A percentile compares a stretch with the other conserved stretches of the same genome.
These are phyloP conservation scores for Penicillium sp. DNA, from an alignment of 2,329 filamentous ascomycete genomes.

Conservation along the genomic window DNA sequence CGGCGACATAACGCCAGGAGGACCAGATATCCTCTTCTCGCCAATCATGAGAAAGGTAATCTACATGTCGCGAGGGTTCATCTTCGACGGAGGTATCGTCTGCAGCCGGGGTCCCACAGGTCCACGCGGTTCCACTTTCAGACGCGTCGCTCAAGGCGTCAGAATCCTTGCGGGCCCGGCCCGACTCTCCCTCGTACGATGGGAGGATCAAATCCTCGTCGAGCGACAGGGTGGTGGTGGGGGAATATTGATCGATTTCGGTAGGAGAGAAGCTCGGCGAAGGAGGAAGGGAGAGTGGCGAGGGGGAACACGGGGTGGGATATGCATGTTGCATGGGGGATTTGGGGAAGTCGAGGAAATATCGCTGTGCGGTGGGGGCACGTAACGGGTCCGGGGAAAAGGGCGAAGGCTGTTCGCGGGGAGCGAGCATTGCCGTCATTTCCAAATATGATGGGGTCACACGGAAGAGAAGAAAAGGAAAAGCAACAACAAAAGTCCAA, in stretches of 20 bases:
- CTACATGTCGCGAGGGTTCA: constrained; percentile 84
- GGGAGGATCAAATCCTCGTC: constrained; percentile 45
- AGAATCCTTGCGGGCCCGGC: constrained; percentile 37
- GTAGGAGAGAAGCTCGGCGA: constrained; percentile 38
- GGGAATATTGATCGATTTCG: constrained; percentile 34
- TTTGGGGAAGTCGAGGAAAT: constrained; percentile 32
- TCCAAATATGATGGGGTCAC: constrained; percentile 1
- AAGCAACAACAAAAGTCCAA: not conserved
- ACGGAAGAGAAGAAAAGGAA: not conserved
- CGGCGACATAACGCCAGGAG: constrained; percentile 91
- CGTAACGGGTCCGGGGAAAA: constrained; percentile 34
- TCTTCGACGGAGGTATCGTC: constrained; percentile 76
- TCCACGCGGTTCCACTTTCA: constrained; percentile 51
- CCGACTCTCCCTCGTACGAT: constrained; percentile 41
- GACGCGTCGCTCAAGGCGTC: constrained; percentile 24
- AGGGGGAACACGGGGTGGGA: constrained; percentile 22
- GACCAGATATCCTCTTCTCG: constrained; percentile 95
- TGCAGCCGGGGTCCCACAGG: constrained; percentile 63
- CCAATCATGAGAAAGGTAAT: constrained; percentile 93
- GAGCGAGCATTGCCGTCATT: constrained; percentile 39
- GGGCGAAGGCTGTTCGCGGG: constrained; percentile 30
- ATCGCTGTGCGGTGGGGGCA: constrained; percentile 32
- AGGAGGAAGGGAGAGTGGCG: constrained; percentile 38
- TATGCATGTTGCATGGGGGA: constrained; percentile 29
- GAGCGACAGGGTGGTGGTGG: constrained; percentile 40